phyloP scores from a whole-genome alignment of 371 early-diverging fungal species.

The Dichotomocladium elegans region DNA sequence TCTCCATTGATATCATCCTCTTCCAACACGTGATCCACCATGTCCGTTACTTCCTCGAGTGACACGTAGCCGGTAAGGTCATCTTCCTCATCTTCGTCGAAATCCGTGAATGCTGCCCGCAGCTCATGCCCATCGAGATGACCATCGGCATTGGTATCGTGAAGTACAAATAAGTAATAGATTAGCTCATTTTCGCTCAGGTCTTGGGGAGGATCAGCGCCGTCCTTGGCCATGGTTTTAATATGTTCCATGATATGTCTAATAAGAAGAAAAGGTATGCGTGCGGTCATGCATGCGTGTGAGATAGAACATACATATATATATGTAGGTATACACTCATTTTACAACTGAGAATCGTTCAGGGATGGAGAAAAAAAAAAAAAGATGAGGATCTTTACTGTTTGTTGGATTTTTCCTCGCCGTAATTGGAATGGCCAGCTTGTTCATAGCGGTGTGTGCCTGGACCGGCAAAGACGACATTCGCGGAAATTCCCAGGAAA shows the following conservation, averaged over 20 bases:
- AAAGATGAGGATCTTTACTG: conserved; percentile 21
- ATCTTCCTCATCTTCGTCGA: conserved; percentile 30
- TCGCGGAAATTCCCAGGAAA: not conserved
- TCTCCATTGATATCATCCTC: conserved; percentile 65
- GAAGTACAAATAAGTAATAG: conserved; percentile 56
- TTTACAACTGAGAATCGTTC: not conserved
- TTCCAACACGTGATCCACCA: conserved; percentile 64
- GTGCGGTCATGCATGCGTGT: too few species aligned
- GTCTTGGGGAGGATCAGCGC: conserved; percentile 5
- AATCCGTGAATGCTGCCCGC: conserved; percentile 52
- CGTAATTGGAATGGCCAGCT: conserved; percentile 29
- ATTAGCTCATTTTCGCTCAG: conserved; percentile 45
- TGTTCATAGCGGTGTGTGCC: conserved; percentile 18
- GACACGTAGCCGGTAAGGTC: conserved; percentile 18
- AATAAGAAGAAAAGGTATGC: too few species aligned
- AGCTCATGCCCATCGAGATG: conserved; percentile 73
- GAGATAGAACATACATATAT: too few species aligned
- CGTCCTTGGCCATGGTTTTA: conserved; percentile 20
- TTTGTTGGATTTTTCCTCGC: conserved; percentile 22
- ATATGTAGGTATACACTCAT: conserved; percentile 5
- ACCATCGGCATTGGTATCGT: conserved; percentile 64
- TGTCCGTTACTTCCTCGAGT: conserved; percentile 39
- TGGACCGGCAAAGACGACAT: conserved; percentile 11
- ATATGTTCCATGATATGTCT: conserved; percentile 38
- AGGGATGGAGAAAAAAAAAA: too few species aligned